Base-by-base conservation (phyloP, 2,329 filamentous ascomycete species). In the Penicillium sp. region DNA sequence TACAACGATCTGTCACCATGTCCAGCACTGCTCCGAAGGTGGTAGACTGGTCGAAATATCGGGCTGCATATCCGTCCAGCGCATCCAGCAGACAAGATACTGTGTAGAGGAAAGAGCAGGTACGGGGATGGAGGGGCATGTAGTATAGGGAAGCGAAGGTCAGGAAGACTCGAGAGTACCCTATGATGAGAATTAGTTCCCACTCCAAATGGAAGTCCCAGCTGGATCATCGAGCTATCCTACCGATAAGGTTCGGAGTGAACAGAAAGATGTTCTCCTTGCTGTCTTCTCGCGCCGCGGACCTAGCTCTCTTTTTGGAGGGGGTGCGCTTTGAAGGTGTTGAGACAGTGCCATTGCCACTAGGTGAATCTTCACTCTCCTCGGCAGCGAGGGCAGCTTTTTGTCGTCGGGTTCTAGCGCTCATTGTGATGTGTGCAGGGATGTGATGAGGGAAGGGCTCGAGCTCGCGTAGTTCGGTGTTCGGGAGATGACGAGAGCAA, bases 1-100 rank as follows among this genome's bases (percentile, higher is more conserved):
- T 97, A 78, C 93, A 97, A 53, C 93, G 87, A 73, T 99, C 93
- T 14, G 93, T 99, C 54, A 99, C 92, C 93, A 99, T 99, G 75
- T 99, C 93, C 56, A 99, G 80, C 29, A 99, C 92, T 28, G 92
- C 93, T 56, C 93, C 93, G 70, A 99, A 99, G 57, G 88, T 88
- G 46, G 93, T 97, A 31, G 88, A 92, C 72, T 99, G 93, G 64
- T 95, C 83, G 69, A 92, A 86, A 63, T 81, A 77, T 40, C 89
- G 85, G 50, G 93, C 93, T n/a, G 91, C 91, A 63, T 91, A 87
- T 62, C 93, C 93, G 68, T 99, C 93, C 56, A 97, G 81, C 38
- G 92, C 93, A 69, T 99, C 93, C 58, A 99, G 86, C 37, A 97
- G 81, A 70, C 93, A 97, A 22, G 92, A 97, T 51, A 99, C 76